phyloP scores from a whole-genome alignment of 1,139 yeast species.

The Yamadazyma taylorii region DNA sequence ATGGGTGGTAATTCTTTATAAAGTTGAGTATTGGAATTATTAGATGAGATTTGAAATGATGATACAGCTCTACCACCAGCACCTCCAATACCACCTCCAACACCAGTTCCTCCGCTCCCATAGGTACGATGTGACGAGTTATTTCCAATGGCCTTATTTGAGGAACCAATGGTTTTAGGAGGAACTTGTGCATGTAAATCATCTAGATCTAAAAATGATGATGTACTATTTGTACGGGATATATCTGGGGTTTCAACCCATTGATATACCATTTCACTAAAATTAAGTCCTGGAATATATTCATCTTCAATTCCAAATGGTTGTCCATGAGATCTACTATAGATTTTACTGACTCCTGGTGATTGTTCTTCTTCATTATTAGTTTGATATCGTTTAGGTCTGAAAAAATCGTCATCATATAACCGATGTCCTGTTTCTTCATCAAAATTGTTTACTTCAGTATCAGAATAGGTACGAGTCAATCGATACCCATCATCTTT shows the following conservation, averaged over 20 bases:
- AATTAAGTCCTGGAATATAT: constrained; percentile 66
- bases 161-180: constrained; percentile 40
- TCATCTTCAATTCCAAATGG: constrained; percentile 66
- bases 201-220: constrained; percentile 42
- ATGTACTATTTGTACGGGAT: constrained; percentile 23
- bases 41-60: neutral
- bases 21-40: constrained; percentile 9
- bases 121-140: too few relatives aligned
- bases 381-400: constrained; percentile 27
- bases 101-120: too few relatives aligned
- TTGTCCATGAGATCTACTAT: constrained; percentile 23
- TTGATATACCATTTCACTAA: constrained; percentile 41
- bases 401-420: constrained; percentile 48
- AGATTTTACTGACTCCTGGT: constrained; percentile 20
- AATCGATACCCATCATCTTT: constrained; percentile 21
- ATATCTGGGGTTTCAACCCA: constrained; percentile 29
- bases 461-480: constrained; percentile 55
- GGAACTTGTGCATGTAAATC: constrained; percentile 49
- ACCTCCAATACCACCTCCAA: too few relatives aligned
- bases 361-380: constrained; percentile 7
- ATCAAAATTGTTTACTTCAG: constrained; percentile 54
- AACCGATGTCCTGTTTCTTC: constrained; percentile 50
- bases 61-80: neutral
- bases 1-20: constrained; percentile 26
- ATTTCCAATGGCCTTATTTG: neutral